Base-by-base conservation (phyloP, 495 filamentous ascomycete species). In the Penicillium dipodomyicola region DNA sequence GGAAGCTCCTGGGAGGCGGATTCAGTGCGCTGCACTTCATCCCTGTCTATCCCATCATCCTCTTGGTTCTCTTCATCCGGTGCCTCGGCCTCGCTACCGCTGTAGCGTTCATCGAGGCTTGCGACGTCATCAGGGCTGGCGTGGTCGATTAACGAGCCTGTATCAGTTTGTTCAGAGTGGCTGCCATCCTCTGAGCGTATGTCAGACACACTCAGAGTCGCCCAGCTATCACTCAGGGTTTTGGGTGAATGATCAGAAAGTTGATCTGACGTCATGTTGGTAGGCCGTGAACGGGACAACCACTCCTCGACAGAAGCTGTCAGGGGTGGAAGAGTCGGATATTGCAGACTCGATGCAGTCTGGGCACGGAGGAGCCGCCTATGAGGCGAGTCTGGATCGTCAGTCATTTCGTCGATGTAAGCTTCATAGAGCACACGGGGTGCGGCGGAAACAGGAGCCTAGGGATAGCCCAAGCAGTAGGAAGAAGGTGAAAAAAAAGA, bases 301-400 rank as follows among this genome's bases (percentile, higher is more conserved):
- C 75, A 77, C 74, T 79, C 73, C 58, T 79, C 70, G 8, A 79
- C 76, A 45, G 76, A 77, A 35, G 65, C 73, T 54, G 70, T 71
- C n/a, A 77, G 56, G 22, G 76, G 73, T 52, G 76, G 76, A 49
- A 73, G 59, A 45, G 76, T 79, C 19, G 76, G 76, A 57, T 79
- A 79, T 55, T 66, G 76, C 30, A 79, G 69, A 52, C 66, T 70
- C 22, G 73, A 70, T 35, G 65, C 56, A 44, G 60, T 52, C 25
- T 67, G 62, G 59, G 65, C 55, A 59, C 64, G 64, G 40, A 57
- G 51, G 10, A 64, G 59, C 61, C 62, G 70, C 61, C 74, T 71
- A 59, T 49, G 59, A 39, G 59, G 55, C 65, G 70, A 68, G 60
- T 71, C 70, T 63, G 67, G 55, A 71, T 65, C 53, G 71, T 76